phyloP scores from a whole-genome alignment of 352 stramenopile genomes.

The Phytophthora lateralis region DNA sequence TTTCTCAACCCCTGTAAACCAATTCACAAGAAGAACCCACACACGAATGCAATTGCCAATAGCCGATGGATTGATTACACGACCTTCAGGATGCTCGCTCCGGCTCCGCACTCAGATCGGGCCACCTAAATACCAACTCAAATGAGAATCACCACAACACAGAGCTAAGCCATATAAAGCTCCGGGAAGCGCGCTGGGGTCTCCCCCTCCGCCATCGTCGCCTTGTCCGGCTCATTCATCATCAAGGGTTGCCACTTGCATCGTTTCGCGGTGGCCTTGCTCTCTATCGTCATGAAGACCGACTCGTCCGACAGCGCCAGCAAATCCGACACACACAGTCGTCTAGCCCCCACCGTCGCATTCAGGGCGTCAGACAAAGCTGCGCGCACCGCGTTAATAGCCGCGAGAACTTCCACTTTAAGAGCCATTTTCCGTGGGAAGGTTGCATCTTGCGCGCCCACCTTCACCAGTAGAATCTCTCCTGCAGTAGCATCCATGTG shows the following conservation, averaged over 20 bases:
- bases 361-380: conserved; percentile 65
- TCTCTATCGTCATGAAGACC: conserved; percentile 46
- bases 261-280: conserved; percentile 38
- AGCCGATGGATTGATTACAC: conserved; percentile 32
- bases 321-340: conserved; percentile 43
- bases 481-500: conserved; percentile 49
- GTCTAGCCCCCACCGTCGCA: conserved; percentile 22
- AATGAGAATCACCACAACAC: conserved; percentile 22
- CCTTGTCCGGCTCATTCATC: conserved; percentile 43
- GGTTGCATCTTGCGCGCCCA: conserved; percentile 56
- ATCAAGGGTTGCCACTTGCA: conserved; percentile 60
- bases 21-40: conserved; percentile 1
- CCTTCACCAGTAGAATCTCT: conserved; percentile 69
- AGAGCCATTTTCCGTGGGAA: conserved; percentile 59
- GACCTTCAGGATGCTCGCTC: conserved; percentile 6
- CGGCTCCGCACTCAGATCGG: conserved; percentile 1
- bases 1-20: not conserved
- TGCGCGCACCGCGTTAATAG: conserved; percentile 56
- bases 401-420: conserved; percentile 39
- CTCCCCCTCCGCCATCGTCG: conserved; percentile 30
- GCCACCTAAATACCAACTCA: conserved; percentile 18
- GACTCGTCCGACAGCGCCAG: conserved; percentile 53
- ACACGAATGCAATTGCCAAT: conserved; percentile 10
- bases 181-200: conserved; percentile 44
- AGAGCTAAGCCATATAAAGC: conserved; percentile 37